These are phyloP conservation scores for Melastoma malabathricum DNA, from an alignment of 345 rosid species.

Conservation along the genomic window DNA sequence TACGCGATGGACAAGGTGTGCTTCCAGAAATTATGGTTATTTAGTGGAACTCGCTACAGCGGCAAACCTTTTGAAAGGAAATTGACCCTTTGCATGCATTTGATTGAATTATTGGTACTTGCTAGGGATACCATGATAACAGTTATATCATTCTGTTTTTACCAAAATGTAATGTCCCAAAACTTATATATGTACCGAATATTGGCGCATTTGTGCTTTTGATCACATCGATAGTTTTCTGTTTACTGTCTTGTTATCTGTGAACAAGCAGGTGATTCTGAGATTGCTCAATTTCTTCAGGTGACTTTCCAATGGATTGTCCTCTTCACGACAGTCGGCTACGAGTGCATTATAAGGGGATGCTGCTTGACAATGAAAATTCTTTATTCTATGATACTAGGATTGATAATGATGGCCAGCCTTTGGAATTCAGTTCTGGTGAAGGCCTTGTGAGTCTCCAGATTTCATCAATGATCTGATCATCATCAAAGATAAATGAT, in stretches of 20 bases:
- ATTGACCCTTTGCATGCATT: too few species aligned
- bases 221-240: background rate
- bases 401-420: conserved; percentile 60
- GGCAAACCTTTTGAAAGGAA: too few species aligned
- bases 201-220: too few species aligned
- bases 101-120: too few species aligned
- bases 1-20: conserved; percentile 83
- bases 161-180: too few species aligned
- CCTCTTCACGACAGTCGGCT: conserved; percentile 85
- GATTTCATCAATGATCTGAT: conserved; percentile 1
- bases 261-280: background rate
- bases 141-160: too few species aligned
- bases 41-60: background rate
- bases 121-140: too few species aligned
- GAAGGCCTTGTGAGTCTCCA: conserved; percentile 72
- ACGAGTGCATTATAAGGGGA: conserved; percentile 77
- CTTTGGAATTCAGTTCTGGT: conserved; percentile 88
- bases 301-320: conserved; percentile 98
- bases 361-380: conserved; percentile 73
- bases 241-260: background rate
- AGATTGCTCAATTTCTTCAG: conserved; percentile 20
- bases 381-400: conserved; percentile 64
- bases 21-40: background rate
- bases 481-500: background rate
- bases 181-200: too few species aligned